Conservation (phyloP, 345 rosid species). For the Murraya paniculata region DNA sequence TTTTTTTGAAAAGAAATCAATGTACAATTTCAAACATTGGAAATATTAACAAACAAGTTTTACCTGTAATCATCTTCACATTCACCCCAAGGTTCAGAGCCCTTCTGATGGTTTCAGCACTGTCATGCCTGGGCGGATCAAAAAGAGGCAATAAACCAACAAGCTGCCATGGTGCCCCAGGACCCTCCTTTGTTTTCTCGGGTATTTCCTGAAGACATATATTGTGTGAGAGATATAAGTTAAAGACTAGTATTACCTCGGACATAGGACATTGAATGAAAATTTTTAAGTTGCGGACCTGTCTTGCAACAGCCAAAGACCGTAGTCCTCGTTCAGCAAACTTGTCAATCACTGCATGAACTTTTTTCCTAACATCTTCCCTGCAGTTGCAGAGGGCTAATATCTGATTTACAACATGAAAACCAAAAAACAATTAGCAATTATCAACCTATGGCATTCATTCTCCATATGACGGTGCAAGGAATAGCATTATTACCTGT, state of each 20-base stretch:
- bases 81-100: slow-evolving; percentile 90
- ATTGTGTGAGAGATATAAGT: neutral
- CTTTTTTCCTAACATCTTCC: slow-evolving; percentile 72
- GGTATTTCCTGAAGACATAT: slow-evolving; percentile 64
- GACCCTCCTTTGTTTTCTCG: slow-evolving; percentile 65
- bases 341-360: slow-evolving; percentile 73
- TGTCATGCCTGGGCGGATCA: slow-evolving; percentile 97
- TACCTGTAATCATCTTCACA: slow-evolving; percentile 94
- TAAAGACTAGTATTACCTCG: neutral
- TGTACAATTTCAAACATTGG: neutral
- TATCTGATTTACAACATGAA: slow-evolving; percentile 40
- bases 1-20: no score
- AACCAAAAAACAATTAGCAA: slow-evolving; percentile 2
- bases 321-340: slow-evolving; percentile 94
- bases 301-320: slow-evolving; percentile 87
- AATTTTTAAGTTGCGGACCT: slow-evolving; percentile 39
- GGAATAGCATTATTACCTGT: slow-evolving; percentile 45
- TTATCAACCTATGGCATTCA: neutral
- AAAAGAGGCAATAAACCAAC: slow-evolving; percentile 82
- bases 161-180: slow-evolving; percentile 87
- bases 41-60: slow-evolving; percentile 1
- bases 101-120: slow-evolving; percentile 93
- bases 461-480: neutral
- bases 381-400: slow-evolving; percentile 64
- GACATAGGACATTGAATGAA: neutral